A percentile compares a stretch with the other conserved stretches of the same genome.
Evolutionary conservation across 805 yeast species (phyloP).

Genomic region (Candida ortonii): DNA sequence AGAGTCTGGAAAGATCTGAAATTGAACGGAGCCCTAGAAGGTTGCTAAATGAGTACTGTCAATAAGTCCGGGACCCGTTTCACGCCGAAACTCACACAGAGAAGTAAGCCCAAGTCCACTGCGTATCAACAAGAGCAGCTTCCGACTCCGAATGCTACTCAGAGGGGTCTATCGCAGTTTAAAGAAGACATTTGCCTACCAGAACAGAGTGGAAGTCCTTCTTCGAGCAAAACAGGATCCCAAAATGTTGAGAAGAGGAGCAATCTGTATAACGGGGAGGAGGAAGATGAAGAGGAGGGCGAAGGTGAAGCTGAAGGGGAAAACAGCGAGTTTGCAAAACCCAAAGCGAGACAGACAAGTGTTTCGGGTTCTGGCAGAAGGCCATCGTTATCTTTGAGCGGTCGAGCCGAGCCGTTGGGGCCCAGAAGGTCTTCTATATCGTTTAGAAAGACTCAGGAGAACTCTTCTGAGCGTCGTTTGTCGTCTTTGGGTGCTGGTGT

Average conservation of each 20-base stretch:
- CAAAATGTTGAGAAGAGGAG: too few relatives aligned
- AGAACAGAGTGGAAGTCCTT: too few relatives aligned
- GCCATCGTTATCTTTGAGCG: conserved; percentile 9
- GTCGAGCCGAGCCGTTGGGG: background rate
- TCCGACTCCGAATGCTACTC: conserved; percentile 14
- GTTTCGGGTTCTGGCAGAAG: conserved; percentile 5
- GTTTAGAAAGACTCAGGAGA: conserved; percentile 7
- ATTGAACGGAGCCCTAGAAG: too few relatives aligned
- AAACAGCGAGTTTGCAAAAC: conserved; percentile 1
- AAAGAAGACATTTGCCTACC: too few relatives aligned
- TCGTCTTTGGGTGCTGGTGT: conserved; percentile 21
- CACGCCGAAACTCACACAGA: conserved; percentile 51
- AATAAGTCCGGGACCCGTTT: conserved; percentile 60
- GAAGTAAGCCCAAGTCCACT: conserved; percentile 19
- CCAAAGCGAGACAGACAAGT: conserved; percentile 1
- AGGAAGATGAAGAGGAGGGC: conserved; percentile 1
- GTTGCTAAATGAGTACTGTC: conserved; percentile 28
- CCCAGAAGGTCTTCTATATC: conserved; percentile 11
- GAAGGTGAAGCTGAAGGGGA: conserved; percentile 3
- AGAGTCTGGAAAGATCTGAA: too few relatives aligned
- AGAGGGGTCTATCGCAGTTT: too few relatives aligned
- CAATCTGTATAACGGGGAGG: conserved; percentile 1
- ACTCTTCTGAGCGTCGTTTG: conserved; percentile 14
- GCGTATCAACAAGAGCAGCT: conserved; percentile 7
- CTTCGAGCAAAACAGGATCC: too few relatives aligned